Evolutionary conservation across 371 early-diverging fungal genomes (phyloP).

Genomic region (Racocetra persica): DNA sequence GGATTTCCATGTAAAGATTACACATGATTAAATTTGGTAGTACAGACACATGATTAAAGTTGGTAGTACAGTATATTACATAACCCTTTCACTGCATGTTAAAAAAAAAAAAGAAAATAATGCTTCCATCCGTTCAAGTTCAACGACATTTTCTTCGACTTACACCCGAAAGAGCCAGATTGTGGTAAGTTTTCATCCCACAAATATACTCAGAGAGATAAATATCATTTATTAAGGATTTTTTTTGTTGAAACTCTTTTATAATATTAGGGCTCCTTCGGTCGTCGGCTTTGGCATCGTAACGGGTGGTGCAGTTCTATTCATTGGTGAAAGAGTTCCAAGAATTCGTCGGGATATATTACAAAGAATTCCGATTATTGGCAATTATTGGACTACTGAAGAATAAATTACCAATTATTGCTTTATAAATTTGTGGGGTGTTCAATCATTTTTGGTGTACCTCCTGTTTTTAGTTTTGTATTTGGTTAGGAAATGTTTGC

Average conservation of each 20-base stretch:
- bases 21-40: too few relatives aligned
- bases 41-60: too few relatives aligned
- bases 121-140: neutral
- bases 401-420: neutral
- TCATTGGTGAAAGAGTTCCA: constrained; percentile 33
- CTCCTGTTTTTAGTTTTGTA: too few relatives aligned
- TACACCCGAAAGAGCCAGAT: constrained; percentile 36
- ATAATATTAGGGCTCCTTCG: constrained; percentile 35
- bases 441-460: too few relatives aligned
- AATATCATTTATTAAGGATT: too few relatives aligned
- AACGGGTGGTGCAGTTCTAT: neutral
- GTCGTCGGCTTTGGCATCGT: neutral
- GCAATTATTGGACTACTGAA: constrained; percentile 24
- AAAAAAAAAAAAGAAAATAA: neutral
- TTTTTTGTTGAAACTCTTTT: neutral
- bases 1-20: too few relatives aligned
- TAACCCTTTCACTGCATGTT: neutral
- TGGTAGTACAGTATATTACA: too few relatives aligned
- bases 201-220: neutral
- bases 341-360: constrained; percentile 36
- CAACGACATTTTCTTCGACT: constrained; percentile 31
- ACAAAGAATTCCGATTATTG: constrained; percentile 20
- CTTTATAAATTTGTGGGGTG: too few relatives aligned
- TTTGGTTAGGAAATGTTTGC: too few relatives aligned
- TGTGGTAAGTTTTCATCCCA: constrained; percentile 12